phyloP scores from a whole-genome alignment of 768 basidiomycete genomes.

The Leccinum longicurvipes region DNA sequence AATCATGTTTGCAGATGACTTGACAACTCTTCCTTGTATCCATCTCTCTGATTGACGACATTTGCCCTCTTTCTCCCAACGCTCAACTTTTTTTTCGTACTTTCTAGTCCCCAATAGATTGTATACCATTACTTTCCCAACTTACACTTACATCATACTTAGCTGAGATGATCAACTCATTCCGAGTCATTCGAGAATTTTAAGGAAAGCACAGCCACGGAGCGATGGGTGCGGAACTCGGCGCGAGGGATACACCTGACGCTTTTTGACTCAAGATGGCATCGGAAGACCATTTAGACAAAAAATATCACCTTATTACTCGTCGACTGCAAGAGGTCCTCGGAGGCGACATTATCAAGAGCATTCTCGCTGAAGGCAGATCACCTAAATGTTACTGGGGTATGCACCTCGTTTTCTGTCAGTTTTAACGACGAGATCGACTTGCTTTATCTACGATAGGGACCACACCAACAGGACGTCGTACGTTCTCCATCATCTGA shows the following conservation, averaged over 20 bases:
- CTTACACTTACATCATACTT: too few species aligned
- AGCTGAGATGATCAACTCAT: too few species aligned
- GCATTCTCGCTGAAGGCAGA: conserved; percentile 72
- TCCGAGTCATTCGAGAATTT: too few species aligned
- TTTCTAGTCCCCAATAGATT: not conserved
- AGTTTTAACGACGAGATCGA: not conserved
- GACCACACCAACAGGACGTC: conserved; percentile 89
- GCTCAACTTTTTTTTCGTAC: not conserved
- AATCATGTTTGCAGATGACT: conserved; percentile 21
- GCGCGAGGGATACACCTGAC: too few species aligned
- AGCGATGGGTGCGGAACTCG: too few species aligned
- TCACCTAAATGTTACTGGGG: conserved; percentile 92
- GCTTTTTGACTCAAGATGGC: conserved; percentile 26
- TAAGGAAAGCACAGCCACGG: too few species aligned
- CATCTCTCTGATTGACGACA: conserved; percentile 12
- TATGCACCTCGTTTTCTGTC: conserved; percentile 29
- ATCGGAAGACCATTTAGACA: conserved; percentile 29
- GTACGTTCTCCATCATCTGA: conserved; percentile 46
- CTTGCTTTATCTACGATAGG: conserved; percentile 44
- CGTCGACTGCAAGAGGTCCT: conserved; percentile 84
- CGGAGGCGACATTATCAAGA: conserved; percentile 79
- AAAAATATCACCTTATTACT: conserved; percentile 80
- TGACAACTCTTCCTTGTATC: conserved; percentile 12
- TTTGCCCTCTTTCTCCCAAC: not conserved
- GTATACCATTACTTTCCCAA: not conserved